These are phyloP conservation scores for Camelina sativa DNA, from an alignment of 345 rosid species.

Conservation along the genomic window DNA sequence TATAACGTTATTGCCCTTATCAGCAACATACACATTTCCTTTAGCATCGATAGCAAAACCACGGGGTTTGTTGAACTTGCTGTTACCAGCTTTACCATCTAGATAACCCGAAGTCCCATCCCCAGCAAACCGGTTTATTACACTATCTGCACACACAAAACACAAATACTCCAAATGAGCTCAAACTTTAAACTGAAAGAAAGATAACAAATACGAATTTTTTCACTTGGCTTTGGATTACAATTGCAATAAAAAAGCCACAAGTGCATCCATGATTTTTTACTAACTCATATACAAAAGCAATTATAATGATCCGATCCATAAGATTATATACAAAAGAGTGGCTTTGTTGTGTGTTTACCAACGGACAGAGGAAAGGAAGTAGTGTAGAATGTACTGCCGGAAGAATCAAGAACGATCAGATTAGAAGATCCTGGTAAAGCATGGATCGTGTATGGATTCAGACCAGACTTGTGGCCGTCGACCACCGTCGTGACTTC, in stretches of 20 bases:
- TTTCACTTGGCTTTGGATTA: background rate
- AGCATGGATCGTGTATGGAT: constrained; percentile 53
- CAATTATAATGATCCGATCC: background rate
- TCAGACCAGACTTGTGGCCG: constrained; percentile 54
- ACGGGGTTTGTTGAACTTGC: constrained; percentile 57
- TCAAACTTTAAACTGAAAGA: constrained; percentile 1
- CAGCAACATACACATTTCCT: constrained; percentile 79
- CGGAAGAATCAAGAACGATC: constrained; percentile 53
- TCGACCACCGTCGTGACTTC: constrained; percentile 60
- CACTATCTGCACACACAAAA: constrained; percentile 48
- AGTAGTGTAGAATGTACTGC: constrained; percentile 55
- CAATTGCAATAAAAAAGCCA: constrained; percentile 10
- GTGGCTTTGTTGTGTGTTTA: constrained; percentile 14
- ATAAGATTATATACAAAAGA: background rate
- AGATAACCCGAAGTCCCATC: constrained; percentile 43
- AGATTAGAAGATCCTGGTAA: constrained; percentile 57
- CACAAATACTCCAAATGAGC: background rate
- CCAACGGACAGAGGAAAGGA: constrained; percentile 59
- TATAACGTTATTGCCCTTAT: constrained; percentile 55
- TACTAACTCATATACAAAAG: background rate
- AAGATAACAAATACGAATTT: background rate
- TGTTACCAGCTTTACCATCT: constrained; percentile 58
- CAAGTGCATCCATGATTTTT: background rate
- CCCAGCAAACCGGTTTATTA: constrained; percentile 55
- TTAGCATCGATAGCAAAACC: constrained; percentile 60